phyloP scores from a whole-genome alignment of 2,329 filamentous ascomycete species.

The Phoma sp. region DNA sequence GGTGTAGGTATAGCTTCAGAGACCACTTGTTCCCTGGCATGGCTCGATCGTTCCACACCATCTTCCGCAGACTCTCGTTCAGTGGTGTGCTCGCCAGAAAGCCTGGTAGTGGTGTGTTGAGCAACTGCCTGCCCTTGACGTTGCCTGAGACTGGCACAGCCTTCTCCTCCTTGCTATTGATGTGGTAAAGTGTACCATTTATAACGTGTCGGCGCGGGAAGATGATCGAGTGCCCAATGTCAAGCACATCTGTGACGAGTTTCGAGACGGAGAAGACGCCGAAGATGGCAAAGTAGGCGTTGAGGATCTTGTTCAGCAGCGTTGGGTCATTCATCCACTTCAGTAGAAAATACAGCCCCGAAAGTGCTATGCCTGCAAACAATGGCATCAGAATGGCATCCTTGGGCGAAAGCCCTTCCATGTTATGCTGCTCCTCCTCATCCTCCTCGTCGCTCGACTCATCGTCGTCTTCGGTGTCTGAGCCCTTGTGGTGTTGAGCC shows the following conservation, averaged over 20 bases:
- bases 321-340: slow-evolving; percentile 85
- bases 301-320: slow-evolving; percentile 81
- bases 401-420: slow-evolving; percentile 73
- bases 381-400: slow-evolving; percentile 88
- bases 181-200: slow-evolving; percentile 58
- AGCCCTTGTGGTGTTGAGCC: slow-evolving; percentile 29
- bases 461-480: slow-evolving; percentile 30
- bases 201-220: slow-evolving; percentile 75
- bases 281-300: slow-evolving; percentile 81
- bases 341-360: slow-evolving; percentile 84
- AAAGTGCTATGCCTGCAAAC: slow-evolving; percentile 73
- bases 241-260: slow-evolving; percentile 74
- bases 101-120: slow-evolving; percentile 60
- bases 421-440: slow-evolving; percentile 61
- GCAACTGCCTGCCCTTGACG: slow-evolving; percentile 25
- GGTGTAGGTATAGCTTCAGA: slow-evolving; percentile 61
- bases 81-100: slow-evolving; percentile 57
- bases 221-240: slow-evolving; percentile 68
- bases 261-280: slow-evolving; percentile 78
- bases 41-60: slow-evolving; percentile 59
- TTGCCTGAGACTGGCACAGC: slow-evolving; percentile 41
- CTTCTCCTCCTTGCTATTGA: slow-evolving; percentile 46
- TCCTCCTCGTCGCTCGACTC: slow-evolving; percentile 49
- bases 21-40: slow-evolving; percentile 58
- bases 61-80: slow-evolving; percentile 37